Percentiles rank a stretch among this genome's conserved stretches.
phyloP scores from a whole-genome alignment of 345 rosid genomes.

The Luvunga scandens region DNA sequence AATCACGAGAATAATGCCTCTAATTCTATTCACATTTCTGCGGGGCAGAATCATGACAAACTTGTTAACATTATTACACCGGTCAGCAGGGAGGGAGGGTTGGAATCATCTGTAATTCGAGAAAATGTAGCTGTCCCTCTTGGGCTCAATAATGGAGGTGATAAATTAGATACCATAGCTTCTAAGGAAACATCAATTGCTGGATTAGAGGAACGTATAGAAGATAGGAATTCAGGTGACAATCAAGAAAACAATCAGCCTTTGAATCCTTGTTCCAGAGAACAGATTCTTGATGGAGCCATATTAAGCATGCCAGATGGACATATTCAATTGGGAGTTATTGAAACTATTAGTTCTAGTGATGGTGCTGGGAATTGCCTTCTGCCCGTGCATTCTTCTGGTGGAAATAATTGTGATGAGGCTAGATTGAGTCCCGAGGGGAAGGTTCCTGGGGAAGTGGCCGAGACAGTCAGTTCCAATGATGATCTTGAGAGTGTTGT shows the following conservation, averaged over 20 bases:
- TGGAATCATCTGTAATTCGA: slow-evolving; percentile 19
- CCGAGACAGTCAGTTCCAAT: slow-evolving; percentile 19
- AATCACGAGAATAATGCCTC: background rate
- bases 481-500: slow-evolving; percentile 19
- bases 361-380: slow-evolving; percentile 3
- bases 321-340: slow-evolving; percentile 3
- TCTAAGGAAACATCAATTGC: slow-evolving; percentile 13
- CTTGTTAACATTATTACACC: slow-evolving; percentile 14
- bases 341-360: slow-evolving; percentile 13
- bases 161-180: slow-evolving; percentile 13
- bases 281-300: slow-evolving; percentile 25
- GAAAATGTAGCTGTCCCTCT: slow-evolving; percentile 3
- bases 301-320: slow-evolving; percentile 12
- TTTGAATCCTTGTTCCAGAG: slow-evolving; percentile 11
- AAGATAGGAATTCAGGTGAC: slow-evolving; percentile 18
- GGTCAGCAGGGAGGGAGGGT: slow-evolving; percentile 4
- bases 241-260: slow-evolving; percentile 22
- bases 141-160: slow-evolving; percentile 12
- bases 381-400: slow-evolving; percentile 17
- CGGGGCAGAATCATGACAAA: background rate
- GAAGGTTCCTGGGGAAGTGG: slow-evolving; percentile 5
- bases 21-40: slow-evolving; percentile 17
- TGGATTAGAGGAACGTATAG: slow-evolving; percentile 12
- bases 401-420: slow-evolving; percentile 19
- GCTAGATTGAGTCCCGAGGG: slow-evolving; percentile 6